Base-by-base conservation (phyloP, 192 early-diverging fungal species). In the Diversispora epigaea region DNA sequence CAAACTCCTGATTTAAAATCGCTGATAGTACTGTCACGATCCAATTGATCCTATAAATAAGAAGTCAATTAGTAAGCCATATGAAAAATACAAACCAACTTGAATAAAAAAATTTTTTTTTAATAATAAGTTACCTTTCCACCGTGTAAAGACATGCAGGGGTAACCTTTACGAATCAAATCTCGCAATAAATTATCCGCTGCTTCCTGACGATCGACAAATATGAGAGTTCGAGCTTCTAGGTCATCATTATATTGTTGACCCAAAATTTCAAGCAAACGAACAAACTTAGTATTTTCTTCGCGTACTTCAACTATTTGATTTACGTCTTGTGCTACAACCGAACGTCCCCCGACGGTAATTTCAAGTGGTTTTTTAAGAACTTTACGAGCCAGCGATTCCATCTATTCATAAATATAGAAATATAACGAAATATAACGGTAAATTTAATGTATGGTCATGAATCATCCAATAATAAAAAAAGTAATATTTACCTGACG, bases 171-270 rank as follows among this genome's bases (percentile, higher is more conserved):
- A 25, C 88, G 89, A 77, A 95, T 85, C 61, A 98, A 80, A 76
- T 93, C 93, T 41, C 91, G 85, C 67, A 98, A 75, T 70, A 99
- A 80, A 68, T 91, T 90, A 82, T 99, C 98, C 1, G 96, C 95
- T 7, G 91, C 91, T 76, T 98, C 96, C 73, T 99, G 96, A 11
- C 95, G 90, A 79, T 97, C 95, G 3, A 97, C 96, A 86, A 99
- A 99, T 8, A 99, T 87, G 71, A 99, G 83, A 9, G 86, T 86
- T 69, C 94, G 87, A 0, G 89, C 86, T 47, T 92, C 89, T 8
- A 84, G 78, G 70, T 94, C 91, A 49, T 86, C 83, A 44, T 89
- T 86, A 68, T 91, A 93, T 72, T 87, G 81, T 52, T 94, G 84
- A 46, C 96, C 96, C 3, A 99, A 85, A 70, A 98, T 95, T 49